Evolutionary conservation across 2,329 filamentous ascomycete species (phyloP), one percentile per base, ranked within the genome.

Genomic region (Trichoderma endophyticum): DNA sequence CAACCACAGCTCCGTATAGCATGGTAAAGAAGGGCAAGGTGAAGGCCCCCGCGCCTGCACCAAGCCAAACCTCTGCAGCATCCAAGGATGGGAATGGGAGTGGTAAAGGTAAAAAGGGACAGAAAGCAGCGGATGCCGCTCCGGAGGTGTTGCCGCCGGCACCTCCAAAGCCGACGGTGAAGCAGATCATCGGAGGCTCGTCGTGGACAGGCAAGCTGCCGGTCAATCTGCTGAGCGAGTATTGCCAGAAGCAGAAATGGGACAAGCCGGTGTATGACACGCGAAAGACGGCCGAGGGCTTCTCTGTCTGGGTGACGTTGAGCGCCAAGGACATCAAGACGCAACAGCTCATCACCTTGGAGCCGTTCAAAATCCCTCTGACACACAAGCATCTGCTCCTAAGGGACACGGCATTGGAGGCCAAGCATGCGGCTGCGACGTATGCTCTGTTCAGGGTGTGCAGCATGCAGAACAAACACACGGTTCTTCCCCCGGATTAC

Each of bases 141-240:
- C 75, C 76, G 74, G 82, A 79, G 68, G 79, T 79, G 73, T 80
- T 79, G 15, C 76, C 81, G 3, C 74, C 79, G 2, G 86, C 82
- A 0, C 86, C 86, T 4, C 87, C 87, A 0, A 89, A 90, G 76
- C 89, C 88, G 15, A 90, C 90, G 2, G 87, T 88, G 59, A 91
- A 92, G 81, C 93, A 97, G 76, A 85, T 99, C 75, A 97, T 99
- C 78, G 96, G 94, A 56, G 96, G 96, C 63, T 90, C 94, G 72
- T 98, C 94, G 76, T 99, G 96, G 96, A 99, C 96, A 0, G 96
- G 96, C 54, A 99, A 99, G 81, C 85, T 99, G 36, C 96, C 96
- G 1, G 93, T 98, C 75, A 98, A 97, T 79, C 87, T 98, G 77
- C 88, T 98, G 74, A 93, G 93, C 43, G 96, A 98, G 85, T 93